phyloP scores from a whole-genome alignment of 768 basidiomycete species.

The Pleurotus salmoneostramineus region DNA sequence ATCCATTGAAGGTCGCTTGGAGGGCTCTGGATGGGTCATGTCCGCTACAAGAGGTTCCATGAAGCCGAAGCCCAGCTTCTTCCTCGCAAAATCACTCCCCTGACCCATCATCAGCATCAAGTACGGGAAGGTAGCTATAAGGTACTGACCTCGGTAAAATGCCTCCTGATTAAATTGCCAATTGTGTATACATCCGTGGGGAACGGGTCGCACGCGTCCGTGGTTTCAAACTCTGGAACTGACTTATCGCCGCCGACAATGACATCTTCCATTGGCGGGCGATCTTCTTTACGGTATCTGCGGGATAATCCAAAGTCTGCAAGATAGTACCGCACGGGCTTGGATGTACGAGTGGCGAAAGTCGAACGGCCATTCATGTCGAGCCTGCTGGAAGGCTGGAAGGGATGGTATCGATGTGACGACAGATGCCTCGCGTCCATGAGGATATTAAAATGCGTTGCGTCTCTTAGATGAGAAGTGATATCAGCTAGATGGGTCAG shows the following conservation, averaged over 20 bases:
- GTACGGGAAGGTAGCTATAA: not conserved
- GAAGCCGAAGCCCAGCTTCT: conserved; percentile 22
- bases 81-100: not conserved
- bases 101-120: not conserved
- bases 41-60: conserved; percentile 23
- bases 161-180: conserved; percentile 20
- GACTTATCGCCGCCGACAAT: conserved; percentile 35
- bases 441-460: conserved; percentile 22
- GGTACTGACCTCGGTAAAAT: conserved; percentile 8
- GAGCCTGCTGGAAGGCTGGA: conserved; percentile 6
- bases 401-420: conserved; percentile 18
- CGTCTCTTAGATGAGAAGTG: not conserved
- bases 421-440: conserved; percentile 19
- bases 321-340: conserved; percentile 22
- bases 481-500: too few species aligned
- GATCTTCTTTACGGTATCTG: conserved; percentile 19
- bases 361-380: conserved; percentile 10
- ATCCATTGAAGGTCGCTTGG: conserved; percentile 31
- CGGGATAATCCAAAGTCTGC: conserved; percentile 28
- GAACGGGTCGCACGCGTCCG: conserved; percentile 22
- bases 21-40: conserved; percentile 30
- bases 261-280: conserved; percentile 20
- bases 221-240: conserved; percentile 27
- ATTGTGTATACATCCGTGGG: conserved; percentile 30
- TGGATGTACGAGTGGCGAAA: conserved; percentile 14